Evolutionary conservation across 768 basidiomycete species (phyloP).

Genomic region (Scleroderma bovista): DNA sequence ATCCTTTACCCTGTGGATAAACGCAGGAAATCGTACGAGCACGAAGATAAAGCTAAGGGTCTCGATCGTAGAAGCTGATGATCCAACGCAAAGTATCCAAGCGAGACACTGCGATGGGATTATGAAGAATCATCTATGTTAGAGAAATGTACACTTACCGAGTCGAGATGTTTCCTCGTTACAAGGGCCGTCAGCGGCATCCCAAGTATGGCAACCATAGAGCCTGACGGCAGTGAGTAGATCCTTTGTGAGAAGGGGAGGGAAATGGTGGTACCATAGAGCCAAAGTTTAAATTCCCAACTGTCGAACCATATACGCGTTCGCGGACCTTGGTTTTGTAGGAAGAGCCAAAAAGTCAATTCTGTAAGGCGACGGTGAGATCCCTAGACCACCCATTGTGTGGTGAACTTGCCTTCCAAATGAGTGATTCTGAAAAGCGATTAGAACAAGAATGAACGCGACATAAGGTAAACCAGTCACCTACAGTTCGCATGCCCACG

Average conservation of each 20-base stretch:
- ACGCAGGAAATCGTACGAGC: slow-evolving; percentile 61
- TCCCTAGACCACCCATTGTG: slow-evolving; percentile 2
- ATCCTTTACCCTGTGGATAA: slow-evolving; percentile 62
- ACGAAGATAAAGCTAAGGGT: slow-evolving; percentile 68
- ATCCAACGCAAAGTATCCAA: slow-evolving; percentile 73
- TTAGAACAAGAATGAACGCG: slow-evolving; percentile 3
- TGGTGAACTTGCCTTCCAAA: slow-evolving; percentile 55
- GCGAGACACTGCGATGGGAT: slow-evolving; percentile 48
- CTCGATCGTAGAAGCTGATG: slow-evolving; percentile 58
- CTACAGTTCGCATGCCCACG: slow-evolving; percentile 76
- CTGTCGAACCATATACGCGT: slow-evolving; percentile 76
- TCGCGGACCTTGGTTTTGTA: slow-evolving; percentile 68
- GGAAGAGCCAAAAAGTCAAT: slow-evolving; percentile 78
- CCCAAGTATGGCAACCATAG: slow-evolving; percentile 56
- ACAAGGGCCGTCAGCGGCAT: slow-evolving; percentile 68
- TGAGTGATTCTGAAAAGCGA: slow-evolving; percentile 56
- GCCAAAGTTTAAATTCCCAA: slow-evolving; percentile 75
- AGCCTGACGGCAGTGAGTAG: slow-evolving; percentile 40
- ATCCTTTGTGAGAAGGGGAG: neutral
- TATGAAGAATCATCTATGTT: slow-evolving; percentile 8
- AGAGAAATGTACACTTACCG: slow-evolving; percentile 31
- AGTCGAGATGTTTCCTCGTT: slow-evolving; percentile 51
- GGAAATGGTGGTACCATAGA: slow-evolving; percentile 42
- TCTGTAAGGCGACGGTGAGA: slow-evolving; percentile 36
- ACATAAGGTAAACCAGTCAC: slow-evolving; percentile 18